phyloP scores from a whole-genome alignment of 2,329 filamentous ascomycete species.

The Epichloe uncinata region DNA sequence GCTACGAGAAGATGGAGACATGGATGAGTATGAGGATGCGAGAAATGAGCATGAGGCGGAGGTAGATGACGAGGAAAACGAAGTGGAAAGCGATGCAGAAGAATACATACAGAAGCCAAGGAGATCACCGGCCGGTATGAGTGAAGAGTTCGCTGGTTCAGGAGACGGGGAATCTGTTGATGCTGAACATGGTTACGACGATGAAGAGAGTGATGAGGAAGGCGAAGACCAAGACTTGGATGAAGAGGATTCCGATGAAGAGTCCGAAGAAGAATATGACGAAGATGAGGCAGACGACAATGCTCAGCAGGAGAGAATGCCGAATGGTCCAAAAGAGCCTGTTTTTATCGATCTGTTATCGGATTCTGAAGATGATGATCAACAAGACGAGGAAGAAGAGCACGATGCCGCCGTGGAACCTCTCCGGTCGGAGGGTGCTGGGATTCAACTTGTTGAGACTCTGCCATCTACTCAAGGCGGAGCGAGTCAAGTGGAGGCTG shows the following conservation, averaged over 20 bases:
- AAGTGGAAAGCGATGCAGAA: neutral
- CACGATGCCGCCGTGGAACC: neutral
- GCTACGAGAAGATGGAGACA: slow-evolving; percentile 7
- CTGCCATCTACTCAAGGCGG: neutral
- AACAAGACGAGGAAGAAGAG: neutral
- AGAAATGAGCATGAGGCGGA: slow-evolving; percentile 2
- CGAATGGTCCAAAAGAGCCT: slow-evolving; percentile 17
- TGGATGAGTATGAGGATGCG: slow-evolving; percentile 5
- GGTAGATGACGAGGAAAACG: neutral
- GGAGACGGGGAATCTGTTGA: slow-evolving; percentile 16
- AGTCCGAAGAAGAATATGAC: slow-evolving; percentile 2
- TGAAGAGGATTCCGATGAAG: slow-evolving; percentile 7
- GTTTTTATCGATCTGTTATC: slow-evolving; percentile 35
- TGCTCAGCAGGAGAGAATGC: slow-evolving; percentile 1
- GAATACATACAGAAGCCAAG: neutral
- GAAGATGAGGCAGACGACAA: slow-evolving; percentile 2
- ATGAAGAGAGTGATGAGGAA: slow-evolving; percentile 8
- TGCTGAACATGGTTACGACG: slow-evolving; percentile 12
- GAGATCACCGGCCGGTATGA: neutral
- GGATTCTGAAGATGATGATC: slow-evolving; percentile 18
- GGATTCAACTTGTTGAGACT: neutral
- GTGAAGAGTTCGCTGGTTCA: neutral
- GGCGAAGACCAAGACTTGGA: slow-evolving; percentile 6
- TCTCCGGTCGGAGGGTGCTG: neutral
- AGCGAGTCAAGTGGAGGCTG: neutral